Conservation (phyloP, 2,329 filamentous ascomycete genomes). For the Colletotrichum karsti region DNA sequence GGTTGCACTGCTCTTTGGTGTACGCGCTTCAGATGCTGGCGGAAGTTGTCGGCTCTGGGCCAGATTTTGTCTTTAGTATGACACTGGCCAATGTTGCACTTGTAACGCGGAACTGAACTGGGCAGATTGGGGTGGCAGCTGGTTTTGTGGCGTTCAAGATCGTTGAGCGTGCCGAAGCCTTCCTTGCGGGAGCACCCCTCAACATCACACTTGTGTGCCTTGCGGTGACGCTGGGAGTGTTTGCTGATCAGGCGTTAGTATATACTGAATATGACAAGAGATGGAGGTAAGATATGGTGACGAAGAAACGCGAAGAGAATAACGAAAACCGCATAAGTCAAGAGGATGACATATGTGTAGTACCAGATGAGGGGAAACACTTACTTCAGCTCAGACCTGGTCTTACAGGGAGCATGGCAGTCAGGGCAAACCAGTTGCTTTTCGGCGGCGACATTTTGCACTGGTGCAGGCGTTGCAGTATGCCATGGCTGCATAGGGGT, state of each 20-base stretch:
- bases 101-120: slow-evolving; percentile 61
- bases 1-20: slow-evolving; percentile 56
- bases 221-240: slow-evolving; percentile 75
- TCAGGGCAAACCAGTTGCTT: slow-evolving; percentile 41
- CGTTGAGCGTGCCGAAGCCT: slow-evolving; percentile 84
- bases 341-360: background rate
- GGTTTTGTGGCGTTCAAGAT: slow-evolving; percentile 80
- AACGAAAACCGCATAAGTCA: too few species aligned
- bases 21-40: slow-evolving; percentile 76
- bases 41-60: slow-evolving; percentile 88
- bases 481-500: background rate
- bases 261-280: too few species aligned
- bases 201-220: slow-evolving; percentile 70
- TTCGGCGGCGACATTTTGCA: slow-evolving; percentile 24
- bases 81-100: slow-evolving; percentile 67
- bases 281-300: too few species aligned
- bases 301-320: too few species aligned
- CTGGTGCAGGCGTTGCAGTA: background rate
- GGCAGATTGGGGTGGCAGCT: slow-evolving; percentile 69
- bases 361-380: slow-evolving; percentile 28
- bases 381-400: slow-evolving; percentile 65
- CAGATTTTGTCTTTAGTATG: slow-evolving; percentile 73
- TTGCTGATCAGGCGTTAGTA: slow-evolving; percentile 64
- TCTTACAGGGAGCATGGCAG: slow-evolving; percentile 55
- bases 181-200: slow-evolving; percentile 63